Conservation (phyloP, 805 yeast species). For the Candida piceae region DNA sequence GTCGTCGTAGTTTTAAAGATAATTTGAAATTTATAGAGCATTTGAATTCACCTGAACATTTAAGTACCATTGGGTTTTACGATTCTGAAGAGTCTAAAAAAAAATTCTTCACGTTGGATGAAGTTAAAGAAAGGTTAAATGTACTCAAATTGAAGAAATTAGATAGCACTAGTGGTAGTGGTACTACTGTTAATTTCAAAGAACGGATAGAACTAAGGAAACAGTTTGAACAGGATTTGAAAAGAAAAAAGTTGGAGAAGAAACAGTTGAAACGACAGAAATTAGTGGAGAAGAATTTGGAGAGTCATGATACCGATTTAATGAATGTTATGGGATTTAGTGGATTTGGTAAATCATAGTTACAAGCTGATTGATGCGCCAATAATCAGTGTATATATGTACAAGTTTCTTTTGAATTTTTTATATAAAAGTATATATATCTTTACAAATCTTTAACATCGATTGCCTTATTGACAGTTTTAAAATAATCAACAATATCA, state of each 20-base stretch:
- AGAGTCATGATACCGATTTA: slow-evolving; percentile 24
- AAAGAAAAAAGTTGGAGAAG: slow-evolving; percentile 25
- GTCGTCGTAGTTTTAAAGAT: slow-evolving; percentile 79
- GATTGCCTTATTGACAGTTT: slow-evolving; percentile 54
- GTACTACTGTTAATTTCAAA: slow-evolving; percentile 28
- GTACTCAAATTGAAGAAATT: slow-evolving; percentile 30
- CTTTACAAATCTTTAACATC: slow-evolving; percentile 16
- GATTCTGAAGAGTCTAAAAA: slow-evolving; percentile 14
- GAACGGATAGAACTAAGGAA: slow-evolving; percentile 37
- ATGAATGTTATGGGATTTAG: slow-evolving; percentile 53
- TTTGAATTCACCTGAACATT: slow-evolving; percentile 69
- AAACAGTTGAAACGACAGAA: slow-evolving; percentile 26
- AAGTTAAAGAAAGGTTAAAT: slow-evolving; percentile 39
- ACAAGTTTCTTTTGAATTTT: too few relatives aligned
- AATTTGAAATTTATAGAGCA: slow-evolving; percentile 80
- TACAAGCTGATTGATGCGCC: too few relatives aligned
- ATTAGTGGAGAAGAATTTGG: slow-evolving; percentile 15
- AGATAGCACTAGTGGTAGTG: slow-evolving; percentile 9
- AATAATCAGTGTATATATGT: too few relatives aligned
- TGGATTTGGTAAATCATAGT: slow-evolving; percentile 5
- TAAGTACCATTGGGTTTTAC: slow-evolving; percentile 34
- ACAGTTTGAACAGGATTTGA: slow-evolving; percentile 33
- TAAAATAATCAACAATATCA: slow-evolving; percentile 58
- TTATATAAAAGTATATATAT: too few relatives aligned
- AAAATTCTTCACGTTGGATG: slow-evolving; percentile 41